Base-by-base conservation (phyloP, 225 moss, liverwort and hornwort genomes). In the Bryoerythrophyllum caledonicum region DNA sequence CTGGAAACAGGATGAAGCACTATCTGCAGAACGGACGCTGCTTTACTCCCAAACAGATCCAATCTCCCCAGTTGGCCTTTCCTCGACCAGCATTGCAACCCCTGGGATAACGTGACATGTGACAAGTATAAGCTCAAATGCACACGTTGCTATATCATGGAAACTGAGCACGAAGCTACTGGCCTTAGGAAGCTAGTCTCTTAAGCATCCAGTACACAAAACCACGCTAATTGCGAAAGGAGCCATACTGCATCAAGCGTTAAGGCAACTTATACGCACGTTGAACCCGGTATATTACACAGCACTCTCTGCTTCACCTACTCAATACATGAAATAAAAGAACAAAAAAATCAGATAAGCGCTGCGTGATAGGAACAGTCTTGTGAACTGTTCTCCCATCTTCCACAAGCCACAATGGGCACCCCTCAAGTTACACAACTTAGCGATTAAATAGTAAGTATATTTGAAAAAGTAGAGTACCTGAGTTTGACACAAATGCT, bases 1-100 rank as follows among this genome's bases (percentile, higher is more conserved):
- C 99, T 93, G 71, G 76, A 64, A 73, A 85, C 78, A 74, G 93
- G 93, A 49, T 86, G 89, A 34, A 99, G 85, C 85, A 95, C 95
- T 80, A 91, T 95, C 58, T 81, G 86, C 68, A 99, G 71, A 51
- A 95, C 70, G n/a, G 84, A 67, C 25, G 68, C 60, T 65, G 99
- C 88, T 72, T 70, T 70, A 54, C 67, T 83, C 55, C 99, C 99
- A 26, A 93, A 57, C 56, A 99, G 70, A 80, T 99, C 99, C 68
- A 99, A 68, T 74, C 89, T 85, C 75, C 91, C 93, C 60, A 91
- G 70, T 60, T 95, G 88, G 43, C 88, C 93, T 77, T 79, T 91
- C 52, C 99, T 95, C 70, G 93, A 90, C 84, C 74, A 78, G 71
- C 90, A 95, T 52, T 84, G 81, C 58, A 99, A 82, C 34, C 71